Evolutionary conservation across 441 rosid species (phyloP), one percentile per base, ranked within the genome.

Genomic region (Aleurites moluccanus): DNA sequence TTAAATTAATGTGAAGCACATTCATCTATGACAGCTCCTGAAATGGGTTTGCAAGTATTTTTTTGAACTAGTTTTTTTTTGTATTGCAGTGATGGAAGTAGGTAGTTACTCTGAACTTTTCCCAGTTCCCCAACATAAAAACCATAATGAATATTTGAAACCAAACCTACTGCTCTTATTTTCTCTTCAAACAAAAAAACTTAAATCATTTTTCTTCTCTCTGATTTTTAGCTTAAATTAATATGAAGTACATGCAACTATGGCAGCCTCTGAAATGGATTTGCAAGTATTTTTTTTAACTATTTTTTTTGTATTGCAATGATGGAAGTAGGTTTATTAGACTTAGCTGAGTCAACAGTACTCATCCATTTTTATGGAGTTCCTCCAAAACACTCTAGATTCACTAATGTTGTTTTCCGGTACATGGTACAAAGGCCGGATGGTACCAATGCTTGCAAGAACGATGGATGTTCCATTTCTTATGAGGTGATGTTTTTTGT

Each of bases 311-410:
- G 27, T 65, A 59, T 79, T 64, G 78, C 78, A 64, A 67, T 75
- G 8, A 63, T 79, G 77, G 52, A 73, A 56, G 74, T 77, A n/a
- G 75, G 77, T 75, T 73, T 70, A 64, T 45, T 82, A 16, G 62
- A 62, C 72, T 76, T 77, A 14, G 75, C 75, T 57, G 81, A 80
- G 25, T 82, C 88, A 28, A 66, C 77, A 7, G 71, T 88, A 69
- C 16, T 75, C 45, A 63, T 88, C 78, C 80, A 75, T 63, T 80
- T 86, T 40, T 77, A 59, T 69, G 73, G 69, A 78, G 79, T 80
- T 80, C 92, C 92, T 44, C 82, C 83, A 10, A 47, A 74, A 69
- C 65, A 72, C 69, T 78, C 90, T 61, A 86, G 84, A 69, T 77
- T 82, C 77, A 71, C 86, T 27, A 70, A 81, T 57, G 85, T 85